phyloP scores from a whole-genome alignment of 2,329 filamentous ascomycete species.

The Penicillium sp. region DNA sequence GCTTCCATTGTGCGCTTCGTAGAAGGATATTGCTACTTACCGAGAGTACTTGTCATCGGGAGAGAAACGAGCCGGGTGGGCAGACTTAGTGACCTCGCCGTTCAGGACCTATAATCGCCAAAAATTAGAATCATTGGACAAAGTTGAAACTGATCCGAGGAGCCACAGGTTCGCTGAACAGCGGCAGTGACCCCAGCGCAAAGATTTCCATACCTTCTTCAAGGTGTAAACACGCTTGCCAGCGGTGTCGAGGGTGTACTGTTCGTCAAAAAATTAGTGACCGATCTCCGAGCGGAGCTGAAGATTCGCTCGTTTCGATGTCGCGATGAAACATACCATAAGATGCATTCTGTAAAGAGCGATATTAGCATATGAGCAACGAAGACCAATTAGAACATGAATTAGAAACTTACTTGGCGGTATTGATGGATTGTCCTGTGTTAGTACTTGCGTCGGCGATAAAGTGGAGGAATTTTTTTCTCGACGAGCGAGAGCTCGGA shows the following conservation, averaged over 20 bases:
- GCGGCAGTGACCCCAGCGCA: neutral
- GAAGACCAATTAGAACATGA: neutral
- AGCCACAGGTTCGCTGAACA: conserved; percentile 27
- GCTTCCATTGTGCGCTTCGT: neutral
- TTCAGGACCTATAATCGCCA: conserved; percentile 49
- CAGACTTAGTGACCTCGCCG: conserved; percentile 88
- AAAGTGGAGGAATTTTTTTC: conserved; percentile 30
- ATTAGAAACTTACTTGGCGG: conserved; percentile 31
- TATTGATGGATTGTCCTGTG: conserved; percentile 18
- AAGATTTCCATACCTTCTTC: conserved; percentile 61
- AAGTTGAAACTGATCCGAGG: neutral
- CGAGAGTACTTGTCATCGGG: conserved; percentile 98
- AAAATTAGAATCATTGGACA: conserved; percentile 10
- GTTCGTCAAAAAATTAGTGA: conserved; percentile 12
- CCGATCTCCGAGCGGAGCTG: conserved; percentile 10
- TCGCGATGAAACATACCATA: conserved; percentile 35
- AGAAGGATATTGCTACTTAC: conserved; percentile 38
- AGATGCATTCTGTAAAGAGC: conserved; percentile 39
- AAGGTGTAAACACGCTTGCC: conserved; percentile 94
- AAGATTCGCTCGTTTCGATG: conserved; percentile 9
- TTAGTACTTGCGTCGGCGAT: conserved; percentile 17
- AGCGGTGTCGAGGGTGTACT: conserved; percentile 77
- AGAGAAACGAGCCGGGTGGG: conserved; percentile 93
- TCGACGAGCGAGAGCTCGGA: conserved; percentile 22
- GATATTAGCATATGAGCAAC: conserved; percentile 10